These are phyloP conservation scores for Pisolithus thermaeus DNA, from an alignment of 1,284 basidiomycete genomes.

Conservation along the genomic window DNA sequence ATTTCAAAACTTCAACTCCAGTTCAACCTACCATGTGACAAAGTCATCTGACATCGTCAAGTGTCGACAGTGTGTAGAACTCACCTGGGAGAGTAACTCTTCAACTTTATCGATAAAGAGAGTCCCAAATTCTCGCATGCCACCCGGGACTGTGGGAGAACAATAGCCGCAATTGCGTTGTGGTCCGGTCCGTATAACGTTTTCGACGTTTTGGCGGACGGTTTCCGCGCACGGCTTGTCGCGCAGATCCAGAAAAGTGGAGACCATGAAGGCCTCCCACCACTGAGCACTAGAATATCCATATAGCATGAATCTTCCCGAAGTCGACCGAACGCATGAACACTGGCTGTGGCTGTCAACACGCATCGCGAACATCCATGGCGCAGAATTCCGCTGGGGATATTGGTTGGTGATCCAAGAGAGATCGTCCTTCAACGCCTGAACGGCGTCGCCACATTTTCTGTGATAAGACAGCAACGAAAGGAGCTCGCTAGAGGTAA, in stretches of 20 bases:
- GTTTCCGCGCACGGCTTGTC: slow-evolving; percentile 17
- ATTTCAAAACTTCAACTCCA: background rate
- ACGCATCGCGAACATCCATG: slow-evolving; percentile 10
- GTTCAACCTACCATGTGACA: background rate
- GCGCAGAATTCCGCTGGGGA: background rate
- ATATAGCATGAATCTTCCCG: background rate
- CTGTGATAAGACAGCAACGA: slow-evolving; percentile 18
- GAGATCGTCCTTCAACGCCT: slow-evolving; percentile 7
- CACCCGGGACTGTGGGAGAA: background rate
- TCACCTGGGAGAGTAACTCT: slow-evolving; percentile 7
- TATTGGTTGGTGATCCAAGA: slow-evolving; percentile 18
- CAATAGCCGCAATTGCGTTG: slow-evolving; percentile 5
- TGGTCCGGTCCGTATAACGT: slow-evolving; percentile 7
- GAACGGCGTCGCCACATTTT: slow-evolving; percentile 9
- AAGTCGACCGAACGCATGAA: too few relatives aligned
- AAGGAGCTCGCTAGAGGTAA: slow-evolving; percentile 16
- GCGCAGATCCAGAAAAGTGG: slow-evolving; percentile 6
- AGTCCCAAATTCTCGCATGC: slow-evolving; percentile 12
- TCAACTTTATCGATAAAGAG: slow-evolving; percentile 15
- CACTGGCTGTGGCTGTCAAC: too few relatives aligned
- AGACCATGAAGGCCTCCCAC: slow-evolving; percentile 18
- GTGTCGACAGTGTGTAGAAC: background rate
- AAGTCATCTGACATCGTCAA: slow-evolving; percentile 1
- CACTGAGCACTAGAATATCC: background rate
- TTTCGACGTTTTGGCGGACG: background rate